Evolutionary conservation across 345 rosid genomes (phyloP).

Genomic region (Alliaria petiolata): DNA sequence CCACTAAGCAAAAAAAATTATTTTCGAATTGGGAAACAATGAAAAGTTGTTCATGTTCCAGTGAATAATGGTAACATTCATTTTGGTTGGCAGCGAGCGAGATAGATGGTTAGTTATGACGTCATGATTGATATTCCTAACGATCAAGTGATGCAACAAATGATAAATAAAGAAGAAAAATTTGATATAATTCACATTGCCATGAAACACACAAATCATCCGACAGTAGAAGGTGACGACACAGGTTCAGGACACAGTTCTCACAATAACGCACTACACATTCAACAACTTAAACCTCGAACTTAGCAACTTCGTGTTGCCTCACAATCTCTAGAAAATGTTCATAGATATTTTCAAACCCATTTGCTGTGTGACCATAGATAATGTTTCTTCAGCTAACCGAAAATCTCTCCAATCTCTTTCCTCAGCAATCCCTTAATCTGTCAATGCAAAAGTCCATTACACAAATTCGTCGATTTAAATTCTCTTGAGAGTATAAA

Average conservation of each 20-base stretch:
- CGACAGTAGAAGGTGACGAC: not conserved
- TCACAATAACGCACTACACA: not conserved
- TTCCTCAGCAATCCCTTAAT: constrained; percentile 26
- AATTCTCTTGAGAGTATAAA: not conserved
- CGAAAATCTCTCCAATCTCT: constrained; percentile 19
- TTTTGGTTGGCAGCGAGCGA: not conserved
- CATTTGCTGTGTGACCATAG: not conserved
- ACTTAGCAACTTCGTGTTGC: constrained; percentile 16
- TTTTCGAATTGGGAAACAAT: not conserved
- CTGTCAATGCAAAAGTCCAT: constrained; percentile 9
- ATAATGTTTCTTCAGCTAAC: not conserved
- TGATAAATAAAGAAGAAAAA: not conserved
- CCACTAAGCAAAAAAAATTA: not conserved
- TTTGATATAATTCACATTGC: not conserved
- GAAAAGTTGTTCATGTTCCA: not conserved
- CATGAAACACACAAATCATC: not conserved
- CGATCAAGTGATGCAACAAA: not conserved
- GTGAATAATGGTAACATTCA: not conserved
- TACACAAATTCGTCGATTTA: not conserved
- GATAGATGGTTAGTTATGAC: not conserved
- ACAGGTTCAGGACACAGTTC: not conserved
- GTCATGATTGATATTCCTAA: not conserved
- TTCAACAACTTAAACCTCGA: not conserved
- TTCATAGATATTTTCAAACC: not conserved
- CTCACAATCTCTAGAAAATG: constrained; percentile 2